Evolutionary conservation across 345 rosid species (phyloP).

Genomic region (Lenwebbia sp.): DNA sequence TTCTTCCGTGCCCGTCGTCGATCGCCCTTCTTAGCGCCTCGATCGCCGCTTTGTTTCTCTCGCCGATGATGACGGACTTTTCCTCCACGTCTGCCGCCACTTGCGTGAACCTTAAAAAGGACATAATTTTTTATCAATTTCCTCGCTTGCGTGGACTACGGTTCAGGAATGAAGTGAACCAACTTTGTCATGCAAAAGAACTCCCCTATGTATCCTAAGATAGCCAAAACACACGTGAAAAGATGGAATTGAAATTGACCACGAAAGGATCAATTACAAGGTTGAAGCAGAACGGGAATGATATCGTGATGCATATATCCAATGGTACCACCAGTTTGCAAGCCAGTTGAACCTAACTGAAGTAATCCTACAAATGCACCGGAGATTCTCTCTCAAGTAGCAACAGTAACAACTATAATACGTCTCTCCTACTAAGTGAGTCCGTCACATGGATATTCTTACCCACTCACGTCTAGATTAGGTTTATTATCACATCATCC

Average conservation of each 20-base stretch:
- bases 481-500: background rate
- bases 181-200: background rate
- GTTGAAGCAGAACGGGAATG: background rate
- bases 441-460: too few relatives aligned
- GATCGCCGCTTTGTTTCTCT: constrained; percentile 70
- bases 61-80: constrained; percentile 78
- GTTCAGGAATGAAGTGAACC: background rate
- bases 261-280: too few relatives aligned
- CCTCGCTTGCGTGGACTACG: background rate
- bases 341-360: background rate
- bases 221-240: background rate
- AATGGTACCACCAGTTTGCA: background rate
- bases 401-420: background rate
- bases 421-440: too few relatives aligned
- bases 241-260: background rate
- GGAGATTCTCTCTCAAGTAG: background rate
- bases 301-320: background rate
- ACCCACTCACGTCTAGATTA: too few relatives aligned
- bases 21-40: constrained; percentile 60
- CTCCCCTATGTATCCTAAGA: background rate
- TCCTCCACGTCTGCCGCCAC: constrained; percentile 71
- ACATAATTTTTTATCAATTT: background rate
- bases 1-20: constrained; percentile 55
- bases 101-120: constrained; percentile 52
- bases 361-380: background rate